Conservation (phyloP, 345 rosid genomes). For the Populus alba region DNA sequence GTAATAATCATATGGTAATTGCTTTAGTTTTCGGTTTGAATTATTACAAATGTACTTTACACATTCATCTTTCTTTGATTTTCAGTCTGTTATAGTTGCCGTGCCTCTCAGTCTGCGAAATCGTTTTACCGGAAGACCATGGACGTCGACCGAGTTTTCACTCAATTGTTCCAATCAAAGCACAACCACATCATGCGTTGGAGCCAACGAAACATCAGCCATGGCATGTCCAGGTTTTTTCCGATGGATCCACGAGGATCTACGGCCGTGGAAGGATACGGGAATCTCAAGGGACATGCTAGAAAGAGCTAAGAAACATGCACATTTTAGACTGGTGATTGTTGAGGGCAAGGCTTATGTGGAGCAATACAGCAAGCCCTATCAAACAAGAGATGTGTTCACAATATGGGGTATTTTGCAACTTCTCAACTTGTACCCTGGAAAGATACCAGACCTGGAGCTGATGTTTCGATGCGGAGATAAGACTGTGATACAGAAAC, state of each 20-base stretch:
- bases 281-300: constrained; percentile 70
- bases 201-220: not conserved
- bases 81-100: constrained; percentile 4
- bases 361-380: constrained; percentile 43
- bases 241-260: constrained; percentile 96
- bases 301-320: constrained; percentile 49
- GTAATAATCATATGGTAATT: too few relatives aligned
- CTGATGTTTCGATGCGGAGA: constrained; percentile 85
- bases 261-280: constrained; percentile 67
- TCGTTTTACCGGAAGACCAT: constrained; percentile 1
- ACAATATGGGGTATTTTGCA: constrained; percentile 87
- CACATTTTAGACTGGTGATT: constrained; percentile 59
- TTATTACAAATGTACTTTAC: too few relatives aligned
- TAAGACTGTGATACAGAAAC: constrained; percentile 51
- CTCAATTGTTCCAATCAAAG: constrained; percentile 34
- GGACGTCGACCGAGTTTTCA: constrained; percentile 15
- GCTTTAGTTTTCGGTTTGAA: too few relatives aligned
- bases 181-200: constrained; percentile 27
- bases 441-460: constrained; percentile 73
- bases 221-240: constrained; percentile 71
- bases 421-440: constrained; percentile 70
- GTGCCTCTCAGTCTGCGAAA: constrained; percentile 24
- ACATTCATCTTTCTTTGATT: not conserved
- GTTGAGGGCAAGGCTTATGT: constrained; percentile 56
- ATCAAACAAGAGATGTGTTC: constrained; percentile 76